Percentiles rank a stretch among this genome's conserved stretches.
These are phyloP conservation scores for Daucus carota DNA, from an alignment of 129 eudicot species.

Conservation along the genomic window DH1_v3.0 NC_030386.2:26041501-26042000, in stretches of 20 bases:
- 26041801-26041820: neutral
- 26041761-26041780: conserved; percentile 69
- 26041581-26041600: conserved; percentile 67
- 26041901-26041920: too few species aligned
- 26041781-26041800: too few species aligned
- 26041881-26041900: conserved; percentile 90
- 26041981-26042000: conserved; percentile 55
- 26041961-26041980: conserved; percentile 67
- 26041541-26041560: too few species aligned
- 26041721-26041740: conserved; percentile 64
- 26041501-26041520: too few species aligned
- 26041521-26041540: too few species aligned
- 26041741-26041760: conserved; percentile 82
- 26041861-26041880: conserved; percentile 96
- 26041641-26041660: conserved; percentile 80
- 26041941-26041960: conserved; percentile 71
- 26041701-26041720: conserved; percentile 58
- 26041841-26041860: conserved; percentile 75
- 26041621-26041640: conserved; percentile 81
- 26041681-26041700: conserved; percentile 48
- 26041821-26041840: conserved; percentile 12
- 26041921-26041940: conserved; percentile 53
- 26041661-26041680: conserved; percentile 74
- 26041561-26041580: too few species aligned
- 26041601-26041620: conserved; percentile 71